Base-by-base conservation (phyloP, 345 rosid genomes). In the Geranium rotundifolium region DNA sequence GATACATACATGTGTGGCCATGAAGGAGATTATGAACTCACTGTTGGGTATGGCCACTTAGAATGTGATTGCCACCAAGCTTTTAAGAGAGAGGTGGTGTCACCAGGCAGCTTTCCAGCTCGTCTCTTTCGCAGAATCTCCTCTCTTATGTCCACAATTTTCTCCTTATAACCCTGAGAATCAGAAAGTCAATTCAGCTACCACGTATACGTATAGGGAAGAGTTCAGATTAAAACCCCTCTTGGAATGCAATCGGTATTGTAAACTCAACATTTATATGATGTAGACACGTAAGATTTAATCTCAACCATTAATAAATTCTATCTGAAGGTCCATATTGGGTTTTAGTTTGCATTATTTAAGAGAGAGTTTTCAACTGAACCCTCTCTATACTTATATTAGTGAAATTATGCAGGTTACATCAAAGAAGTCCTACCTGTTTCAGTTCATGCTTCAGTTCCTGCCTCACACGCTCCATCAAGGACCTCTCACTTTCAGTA, bases 21-120 rank as follows among this genome's bases (percentile, higher is more conserved):
- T 15, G 57, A 68, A 19, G 13, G 57, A 39, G 41, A 57, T 16
- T 16, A 31, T 14, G 14, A 0, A 56, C 10, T 73, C 73, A 90
- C 97, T 1, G 95, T 87, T 71, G 97, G 97, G 69, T 90, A 90
- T 60, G 97, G 97, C 97, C 97, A 90, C 71, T 87, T 90, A 54
- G 95, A 71, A 77, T 90, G 95, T n/a, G 87, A 69, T 57, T 76
- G 84, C 97, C 97, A 90, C 97, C 97, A 90, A 23, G 85, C 84
- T 79, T 90, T 90, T 66, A 85, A 78, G 61, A 74, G 79, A 10
- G 82, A 82, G 29, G 92, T 87, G 6, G 95, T 85, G 77, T 85
- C 92, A n/a, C 95, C 95, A 0, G 95, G 97, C 67, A 90, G 73
- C 73, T 87, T 87, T 63, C 95, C 97, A 0, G 92, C 95, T 63